Percentiles rank a stretch among this genome's conserved stretches.
These are phyloP conservation scores for Pisolithus albus DNA, from an alignment of 768 basidiomycete genomes.

Conservation along the genomic window DNA sequence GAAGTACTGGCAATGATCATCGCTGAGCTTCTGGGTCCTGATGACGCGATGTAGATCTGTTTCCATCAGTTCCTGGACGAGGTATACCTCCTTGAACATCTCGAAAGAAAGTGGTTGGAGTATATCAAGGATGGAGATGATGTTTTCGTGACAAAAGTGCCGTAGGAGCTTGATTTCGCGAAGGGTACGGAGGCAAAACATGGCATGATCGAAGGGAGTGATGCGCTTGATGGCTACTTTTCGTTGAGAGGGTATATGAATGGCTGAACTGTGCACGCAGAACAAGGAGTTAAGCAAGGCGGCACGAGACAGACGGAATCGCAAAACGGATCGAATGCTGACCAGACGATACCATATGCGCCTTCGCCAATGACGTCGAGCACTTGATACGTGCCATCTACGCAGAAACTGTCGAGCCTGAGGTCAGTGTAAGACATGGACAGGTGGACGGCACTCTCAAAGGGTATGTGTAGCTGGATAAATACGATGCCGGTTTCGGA, in stretches of 20 bases:
- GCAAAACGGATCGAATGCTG: slow-evolving; percentile 16
- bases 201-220: slow-evolving; percentile 89
- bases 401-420: slow-evolving; percentile 40
- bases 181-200: slow-evolving; percentile 82
- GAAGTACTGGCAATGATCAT: slow-evolving; percentile 97
- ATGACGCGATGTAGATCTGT: slow-evolving; percentile 97
- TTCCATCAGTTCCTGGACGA: slow-evolving; percentile 75
- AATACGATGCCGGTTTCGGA: background rate
- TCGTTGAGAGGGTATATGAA: slow-evolving; percentile 68
- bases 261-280: slow-evolving; percentile 48
- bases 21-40: slow-evolving; percentile 85
- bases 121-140: slow-evolving; percentile 95
- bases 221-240: slow-evolving; percentile 97
- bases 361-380: slow-evolving; percentile 90
- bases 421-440: slow-evolving; percentile 18
- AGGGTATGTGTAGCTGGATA: background rate
- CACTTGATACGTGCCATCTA: slow-evolving; percentile 57
- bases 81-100: slow-evolving; percentile 80
- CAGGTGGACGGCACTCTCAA: too few relatives aligned
- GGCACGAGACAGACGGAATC: background rate
- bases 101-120: slow-evolving; percentile 71
- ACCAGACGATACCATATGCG: slow-evolving; percentile 87
- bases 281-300: background rate
- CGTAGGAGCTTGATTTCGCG: slow-evolving; percentile 91
- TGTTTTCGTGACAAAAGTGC: slow-evolving; percentile 81